Evolutionary conservation across 305 asterid species (phyloP).

Genomic region (Solanum hybrid): DNA sequence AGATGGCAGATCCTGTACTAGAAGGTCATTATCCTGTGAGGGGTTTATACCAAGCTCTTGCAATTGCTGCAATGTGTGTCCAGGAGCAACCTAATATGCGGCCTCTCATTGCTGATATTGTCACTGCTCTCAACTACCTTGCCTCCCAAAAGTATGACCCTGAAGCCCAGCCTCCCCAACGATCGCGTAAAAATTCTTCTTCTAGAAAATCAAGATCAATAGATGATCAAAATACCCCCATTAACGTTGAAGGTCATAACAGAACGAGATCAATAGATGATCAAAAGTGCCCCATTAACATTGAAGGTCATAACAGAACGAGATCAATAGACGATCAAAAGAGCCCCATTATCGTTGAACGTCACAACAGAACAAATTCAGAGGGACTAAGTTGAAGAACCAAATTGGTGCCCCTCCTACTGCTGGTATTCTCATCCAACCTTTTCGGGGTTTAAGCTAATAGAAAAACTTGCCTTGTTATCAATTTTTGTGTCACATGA

Average conservation of each 20-base stretch:
- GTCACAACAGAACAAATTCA: not conserved
- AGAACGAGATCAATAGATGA: not conserved
- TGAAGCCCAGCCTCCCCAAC: constrained; percentile 14
- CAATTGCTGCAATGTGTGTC: constrained; percentile 60
- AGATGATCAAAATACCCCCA: not conserved
- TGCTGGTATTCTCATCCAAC: not conserved
- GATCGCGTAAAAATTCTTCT: constrained; percentile 8
- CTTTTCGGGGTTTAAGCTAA: not conserved
- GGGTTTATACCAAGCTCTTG: constrained; percentile 54
- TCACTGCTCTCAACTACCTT: constrained; percentile 39
- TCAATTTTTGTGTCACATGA: constrained; percentile 12
- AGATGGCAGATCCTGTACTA: constrained; percentile 47
- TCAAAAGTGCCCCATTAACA: not conserved
- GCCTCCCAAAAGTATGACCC: constrained; percentile 37
- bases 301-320: not conserved
- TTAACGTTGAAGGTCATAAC: not conserved
- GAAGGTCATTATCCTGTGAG: constrained; percentile 44
- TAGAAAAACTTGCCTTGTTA: not conserved
- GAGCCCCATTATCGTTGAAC: not conserved
- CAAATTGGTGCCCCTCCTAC: not conserved
- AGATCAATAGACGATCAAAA: not conserved
- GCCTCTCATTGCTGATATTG: constrained; percentile 39
- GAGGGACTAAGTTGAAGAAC: not conserved
- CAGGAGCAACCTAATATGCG: constrained; percentile 50
- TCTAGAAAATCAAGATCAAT: constrained; percentile 8